Conservation (phyloP, 495 filamentous ascomycete species). For the Hypoxylon lienhwacheense region DNA sequence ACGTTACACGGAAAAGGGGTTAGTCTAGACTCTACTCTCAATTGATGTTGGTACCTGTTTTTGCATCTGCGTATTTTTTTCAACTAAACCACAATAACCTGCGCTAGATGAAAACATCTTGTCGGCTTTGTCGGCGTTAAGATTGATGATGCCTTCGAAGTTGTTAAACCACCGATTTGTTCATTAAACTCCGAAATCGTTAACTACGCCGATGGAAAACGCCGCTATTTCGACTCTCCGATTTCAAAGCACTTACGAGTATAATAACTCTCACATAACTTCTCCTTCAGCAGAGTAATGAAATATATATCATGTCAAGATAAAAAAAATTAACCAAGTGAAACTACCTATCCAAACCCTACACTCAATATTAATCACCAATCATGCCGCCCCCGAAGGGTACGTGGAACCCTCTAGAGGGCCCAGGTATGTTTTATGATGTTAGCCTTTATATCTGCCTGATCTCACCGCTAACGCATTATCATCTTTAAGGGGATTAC, state of each 20-base stretch:
- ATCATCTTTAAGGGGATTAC: conserved; percentile 38
- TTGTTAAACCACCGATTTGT: background rate
- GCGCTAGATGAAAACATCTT: no score
- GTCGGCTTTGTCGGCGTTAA: no score
- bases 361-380: background rate
- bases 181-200: background rate
- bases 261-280: no score
- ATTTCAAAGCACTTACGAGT: background rate
- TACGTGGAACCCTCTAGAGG: conserved; percentile 26
- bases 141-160: background rate
- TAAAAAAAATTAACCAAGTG: background rate
- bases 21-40: no score
- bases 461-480: background rate
- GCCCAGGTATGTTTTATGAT: conserved; percentile 20
- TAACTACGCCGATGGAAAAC: background rate
- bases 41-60: no score
- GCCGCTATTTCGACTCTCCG: background rate
- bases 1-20: no score
- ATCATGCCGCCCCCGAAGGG: conserved; percentile 34
- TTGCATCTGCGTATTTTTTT: no score
- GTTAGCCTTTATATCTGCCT: background rate
- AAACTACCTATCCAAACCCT: background rate
- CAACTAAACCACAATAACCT: no score
- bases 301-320: no score
- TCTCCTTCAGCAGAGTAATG: no score